Percentiles rank a stretch among this genome's conserved stretches.
Conservation (phyloP, 2,329 filamentous ascomycete genomes). For the Incumbomyces lentus region DNA sequence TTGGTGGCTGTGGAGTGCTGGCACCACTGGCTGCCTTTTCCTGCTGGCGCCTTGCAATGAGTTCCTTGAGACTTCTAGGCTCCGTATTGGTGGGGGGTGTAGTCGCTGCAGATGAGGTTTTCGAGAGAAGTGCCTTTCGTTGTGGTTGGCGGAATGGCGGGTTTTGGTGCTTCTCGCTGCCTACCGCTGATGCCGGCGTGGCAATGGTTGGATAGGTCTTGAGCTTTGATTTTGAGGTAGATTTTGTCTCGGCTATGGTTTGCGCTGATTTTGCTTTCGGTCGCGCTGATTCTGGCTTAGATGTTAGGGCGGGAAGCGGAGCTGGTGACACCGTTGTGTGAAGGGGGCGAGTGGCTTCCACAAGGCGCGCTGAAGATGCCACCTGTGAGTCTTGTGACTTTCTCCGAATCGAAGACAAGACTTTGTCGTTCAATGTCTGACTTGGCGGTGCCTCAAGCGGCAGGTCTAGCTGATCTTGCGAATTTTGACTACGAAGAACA, state of each 20-base stretch:
- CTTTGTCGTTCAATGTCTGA: neutral
- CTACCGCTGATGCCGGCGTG: neutral
- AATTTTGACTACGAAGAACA: constrained; percentile 3
- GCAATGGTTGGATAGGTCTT: neutral
- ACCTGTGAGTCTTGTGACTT: neutral
- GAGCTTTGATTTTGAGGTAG: neutral
- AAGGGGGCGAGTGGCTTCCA: neutral
- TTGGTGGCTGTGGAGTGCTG: constrained; percentile 6
- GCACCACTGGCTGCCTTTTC: neutral
- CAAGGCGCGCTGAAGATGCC: neutral
- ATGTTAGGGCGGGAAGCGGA: neutral
- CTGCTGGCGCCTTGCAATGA: neutral
- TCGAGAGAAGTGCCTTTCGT: neutral
- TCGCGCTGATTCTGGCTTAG: neutral
- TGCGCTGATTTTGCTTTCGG: neutral
- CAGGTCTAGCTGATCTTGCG: neutral
- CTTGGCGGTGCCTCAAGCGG: neutral
- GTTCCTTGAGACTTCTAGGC: constrained; percentile 1
- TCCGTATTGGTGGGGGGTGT: neutral
- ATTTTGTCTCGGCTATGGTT: neutral
- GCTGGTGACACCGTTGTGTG: neutral
- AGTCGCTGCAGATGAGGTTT: constrained; percentile 1
- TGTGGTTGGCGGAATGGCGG: constrained; percentile 4
- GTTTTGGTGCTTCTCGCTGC: constrained; percentile 2
- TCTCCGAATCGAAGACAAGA: neutral